phyloP scores from a whole-genome alignment of 2,329 filamentous ascomycete species.

The Xylariaceae sp. region DNA sequence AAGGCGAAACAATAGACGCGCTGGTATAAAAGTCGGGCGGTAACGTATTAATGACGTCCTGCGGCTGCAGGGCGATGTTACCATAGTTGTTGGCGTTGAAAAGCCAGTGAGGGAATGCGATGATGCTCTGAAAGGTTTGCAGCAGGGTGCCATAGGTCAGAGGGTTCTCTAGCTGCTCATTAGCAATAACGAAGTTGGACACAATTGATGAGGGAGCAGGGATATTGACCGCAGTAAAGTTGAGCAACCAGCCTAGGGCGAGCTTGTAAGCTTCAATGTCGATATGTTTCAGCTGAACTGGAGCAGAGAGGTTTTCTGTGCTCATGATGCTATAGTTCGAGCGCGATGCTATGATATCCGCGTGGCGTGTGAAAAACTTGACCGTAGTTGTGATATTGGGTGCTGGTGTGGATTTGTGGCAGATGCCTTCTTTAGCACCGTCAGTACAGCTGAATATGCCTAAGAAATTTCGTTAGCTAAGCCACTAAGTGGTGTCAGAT shows the following conservation, averaged over 20 bases:
- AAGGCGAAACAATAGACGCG: slow-evolving; percentile 25
- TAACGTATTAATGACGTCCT: slow-evolving; percentile 14
- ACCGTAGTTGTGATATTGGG: too few relatives aligned
- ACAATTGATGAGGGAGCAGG: neutral
- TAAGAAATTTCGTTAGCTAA: too few relatives aligned
- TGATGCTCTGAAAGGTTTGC: slow-evolving; percentile 35
- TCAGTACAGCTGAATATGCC: too few relatives aligned
- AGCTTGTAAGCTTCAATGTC: neutral
- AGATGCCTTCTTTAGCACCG: too few relatives aligned
- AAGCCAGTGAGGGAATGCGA: slow-evolving; percentile 36
- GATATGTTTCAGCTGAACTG: too few relatives aligned
- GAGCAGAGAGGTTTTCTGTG: too few relatives aligned
- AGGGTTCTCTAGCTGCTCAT: neutral
- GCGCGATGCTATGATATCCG: too few relatives aligned
- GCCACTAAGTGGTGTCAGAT: too few relatives aligned
- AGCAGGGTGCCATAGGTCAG: slow-evolving; percentile 25
- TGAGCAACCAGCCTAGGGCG: neutral
- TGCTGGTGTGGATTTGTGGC: too few relatives aligned
- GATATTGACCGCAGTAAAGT: neutral
- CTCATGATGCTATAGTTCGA: too few relatives aligned
- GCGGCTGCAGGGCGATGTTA: slow-evolving; percentile 18
- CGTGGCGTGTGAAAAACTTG: too few relatives aligned
- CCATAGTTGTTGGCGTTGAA: slow-evolving; percentile 38
- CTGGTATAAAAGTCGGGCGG: slow-evolving; percentile 33
- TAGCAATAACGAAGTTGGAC: neutral